Conservation (phyloP, 768 basidiomycete species). For the Tricholoma sp. region DNA sequence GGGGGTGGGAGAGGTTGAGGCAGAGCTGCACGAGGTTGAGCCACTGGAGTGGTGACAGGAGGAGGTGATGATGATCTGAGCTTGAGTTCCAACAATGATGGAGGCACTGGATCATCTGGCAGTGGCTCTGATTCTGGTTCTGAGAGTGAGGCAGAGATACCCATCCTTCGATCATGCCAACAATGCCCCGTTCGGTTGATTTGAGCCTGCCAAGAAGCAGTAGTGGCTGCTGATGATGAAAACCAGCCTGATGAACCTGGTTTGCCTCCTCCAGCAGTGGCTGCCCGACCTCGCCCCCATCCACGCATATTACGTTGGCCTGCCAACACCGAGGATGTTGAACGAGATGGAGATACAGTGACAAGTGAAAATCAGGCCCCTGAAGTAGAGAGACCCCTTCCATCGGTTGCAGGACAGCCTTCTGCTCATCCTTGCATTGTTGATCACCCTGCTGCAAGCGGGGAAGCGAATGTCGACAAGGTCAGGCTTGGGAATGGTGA, state of each 20-base stretch:
- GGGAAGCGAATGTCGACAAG: not conserved
- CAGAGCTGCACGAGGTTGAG: no score
- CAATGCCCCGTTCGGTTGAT: conserved; percentile 4
- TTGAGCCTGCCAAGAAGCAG: not conserved
- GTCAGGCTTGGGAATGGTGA: not conserved
- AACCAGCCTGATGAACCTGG: not conserved
- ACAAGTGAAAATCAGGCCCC: not conserved
- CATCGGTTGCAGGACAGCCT: not conserved
- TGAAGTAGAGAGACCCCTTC: not conserved
- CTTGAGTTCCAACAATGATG: no score
- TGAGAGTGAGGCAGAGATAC: conserved; percentile 4
- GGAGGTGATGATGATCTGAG: no score
- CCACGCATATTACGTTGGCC: not conserved
- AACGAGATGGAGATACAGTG: not conserved
- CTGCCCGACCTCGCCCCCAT: not conserved
- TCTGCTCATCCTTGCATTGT: not conserved
- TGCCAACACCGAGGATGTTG: not conserved
- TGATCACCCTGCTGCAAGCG: not conserved
- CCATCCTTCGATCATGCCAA: conserved; percentile 1
- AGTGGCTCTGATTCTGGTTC: conserved; percentile 5
- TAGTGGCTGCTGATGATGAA: not conserved
- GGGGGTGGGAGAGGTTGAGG: conserved; percentile 3
- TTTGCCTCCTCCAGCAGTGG: not conserved
- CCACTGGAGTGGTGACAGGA: no score
- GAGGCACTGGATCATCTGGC: conserved; percentile 2